Conservation (phyloP, 2,329 filamentous ascomycete genomes). For the Endothia cerciana region DNA sequence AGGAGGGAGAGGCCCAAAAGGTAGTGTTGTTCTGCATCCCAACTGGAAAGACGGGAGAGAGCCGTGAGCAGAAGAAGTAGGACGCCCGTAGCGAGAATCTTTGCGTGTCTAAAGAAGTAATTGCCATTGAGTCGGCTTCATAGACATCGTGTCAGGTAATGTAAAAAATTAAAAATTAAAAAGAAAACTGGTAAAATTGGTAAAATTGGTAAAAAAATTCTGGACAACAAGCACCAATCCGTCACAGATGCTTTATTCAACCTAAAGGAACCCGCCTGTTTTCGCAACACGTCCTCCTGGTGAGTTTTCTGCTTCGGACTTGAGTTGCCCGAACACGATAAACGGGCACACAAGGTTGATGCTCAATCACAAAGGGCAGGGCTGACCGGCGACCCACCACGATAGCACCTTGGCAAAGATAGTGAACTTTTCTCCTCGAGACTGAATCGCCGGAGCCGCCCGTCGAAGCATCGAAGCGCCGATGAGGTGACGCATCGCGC, state of each 20-base stretch:
- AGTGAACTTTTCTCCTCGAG: background rate
- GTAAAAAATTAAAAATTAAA: too few species aligned
- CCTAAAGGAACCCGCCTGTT: background rate
- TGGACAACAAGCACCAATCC: background rate
- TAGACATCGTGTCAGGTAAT: constrained; percentile 4
- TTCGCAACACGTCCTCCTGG: background rate
- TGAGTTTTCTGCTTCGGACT: background rate
- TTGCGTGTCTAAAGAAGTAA: background rate
- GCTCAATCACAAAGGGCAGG: background rate
- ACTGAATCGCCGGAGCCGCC: constrained; percentile 1
- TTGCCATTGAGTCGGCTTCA: background rate
- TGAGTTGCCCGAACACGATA: background rate
- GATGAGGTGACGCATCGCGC: background rate
- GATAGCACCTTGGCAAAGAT: background rate
- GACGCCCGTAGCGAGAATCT: background rate
- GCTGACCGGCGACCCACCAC: constrained; percentile 2
- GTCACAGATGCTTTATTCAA: background rate
- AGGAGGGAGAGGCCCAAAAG: constrained; percentile 54
- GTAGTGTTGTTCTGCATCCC: constrained; percentile 62
- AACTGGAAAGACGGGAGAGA: constrained; percentile 50
- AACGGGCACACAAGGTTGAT: background rate
- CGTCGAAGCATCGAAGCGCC: background rate
- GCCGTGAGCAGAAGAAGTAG: constrained; percentile 16
- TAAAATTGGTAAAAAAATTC: too few species aligned
- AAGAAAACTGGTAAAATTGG: too few species aligned